A percentile compares a stretch with the other conserved stretches of the same genome.
These are phyloP conservation scores for Fusarium stilboides DNA, from an alignment of 2,329 filamentous ascomycete genomes.

Conservation along the genomic window DNA sequence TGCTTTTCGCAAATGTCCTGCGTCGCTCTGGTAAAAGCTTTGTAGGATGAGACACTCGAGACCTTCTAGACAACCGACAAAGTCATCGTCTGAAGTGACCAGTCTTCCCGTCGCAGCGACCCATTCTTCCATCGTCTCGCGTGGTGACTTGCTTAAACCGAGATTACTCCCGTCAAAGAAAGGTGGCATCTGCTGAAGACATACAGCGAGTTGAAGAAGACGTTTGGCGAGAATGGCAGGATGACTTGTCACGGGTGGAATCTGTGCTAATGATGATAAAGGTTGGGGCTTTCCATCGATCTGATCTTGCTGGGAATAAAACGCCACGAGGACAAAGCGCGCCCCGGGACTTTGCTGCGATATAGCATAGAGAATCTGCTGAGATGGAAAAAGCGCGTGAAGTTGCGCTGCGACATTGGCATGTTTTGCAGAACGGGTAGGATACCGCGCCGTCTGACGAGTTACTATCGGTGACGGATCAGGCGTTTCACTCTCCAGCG, in stretches of 20 bases:
- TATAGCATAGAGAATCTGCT: conserved; percentile 42
- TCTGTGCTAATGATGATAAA: conserved; percentile 45
- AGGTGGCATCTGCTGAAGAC: conserved; percentile 63
- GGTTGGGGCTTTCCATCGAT: conserved; percentile 53
- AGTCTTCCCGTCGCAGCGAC: conserved; percentile 54
- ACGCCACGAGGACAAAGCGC: conserved; percentile 48
- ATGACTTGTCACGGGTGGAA: conserved; percentile 61
- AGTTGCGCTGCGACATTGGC: conserved; percentile 35
- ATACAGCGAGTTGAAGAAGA: conserved; percentile 62
- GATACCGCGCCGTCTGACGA: conserved; percentile 6
- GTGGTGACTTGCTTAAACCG: conserved; percentile 24
- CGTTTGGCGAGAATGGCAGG: conserved; percentile 64
- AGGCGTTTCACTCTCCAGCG: conserved; percentile 12
- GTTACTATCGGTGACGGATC: background rate
- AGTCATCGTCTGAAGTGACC: conserved; percentile 66
- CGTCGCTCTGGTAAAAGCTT: conserved; percentile 65
- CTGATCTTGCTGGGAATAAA: conserved; percentile 51
- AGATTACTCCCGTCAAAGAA: conserved; percentile 50
- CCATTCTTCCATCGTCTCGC: conserved; percentile 50
- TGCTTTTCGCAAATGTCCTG: conserved; percentile 67
- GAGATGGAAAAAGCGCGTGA: conserved; percentile 44
- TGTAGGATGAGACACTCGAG: conserved; percentile 67
- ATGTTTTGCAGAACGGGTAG: conserved; percentile 29
- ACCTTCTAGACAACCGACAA: conserved; percentile 67
- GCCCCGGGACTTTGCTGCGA: conserved; percentile 46